Evolutionary conservation across 495 filamentous ascomycete genomes (phyloP), one percentile per base, ranked within the genome.

Genomic region (Podospora anserina): DNA sequence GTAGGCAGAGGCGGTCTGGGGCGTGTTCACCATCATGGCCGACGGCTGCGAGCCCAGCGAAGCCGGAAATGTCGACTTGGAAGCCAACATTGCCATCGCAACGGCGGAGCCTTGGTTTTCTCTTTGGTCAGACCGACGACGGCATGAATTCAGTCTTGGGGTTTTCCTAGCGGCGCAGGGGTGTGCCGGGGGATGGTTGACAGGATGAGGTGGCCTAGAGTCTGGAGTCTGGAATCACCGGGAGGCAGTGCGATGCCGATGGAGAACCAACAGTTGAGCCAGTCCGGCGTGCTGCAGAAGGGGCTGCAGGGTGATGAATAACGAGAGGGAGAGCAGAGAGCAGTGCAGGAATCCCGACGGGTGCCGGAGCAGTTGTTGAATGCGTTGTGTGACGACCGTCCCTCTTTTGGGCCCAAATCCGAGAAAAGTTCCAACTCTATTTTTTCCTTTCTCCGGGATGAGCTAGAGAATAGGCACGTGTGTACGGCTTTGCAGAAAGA

Each of bases 1-100:
- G 82, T 83, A 85, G 84, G 74, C 80, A 23, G 23, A 23, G 84
- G 74, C 80, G 75, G 76, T 83, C 74, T 77, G 81, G 79, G 78
- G 85, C 71, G 77, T 82, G 78, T 80, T 76, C 18, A 83, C 72
- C 56, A 88, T 81, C 61, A 86, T 85, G 55, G 86, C 78, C 23
- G 88, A 80, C 69, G 79, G 70, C 69, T 86, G 81, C 67, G 82
- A 82, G 71, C 86, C 87, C 75, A 92, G 77, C 32, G 88, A 81
- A 64, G 88, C 80, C 66, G 88, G 82, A 75, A 92, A 96, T 34
- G 90, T 83, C 65, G 91, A 81, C 76, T 97, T 96, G 56, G 92
- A 90, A 69, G 95, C 93, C 75, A 99, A 80, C 87, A 96, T 93
- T 67, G 90, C 88, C 90, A 94, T 94, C 78, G 71, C 67, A 71